Evolutionary conservation across 495 filamentous ascomycete species (phyloP).

Genomic region (Margaritispora aquatica): DNA sequence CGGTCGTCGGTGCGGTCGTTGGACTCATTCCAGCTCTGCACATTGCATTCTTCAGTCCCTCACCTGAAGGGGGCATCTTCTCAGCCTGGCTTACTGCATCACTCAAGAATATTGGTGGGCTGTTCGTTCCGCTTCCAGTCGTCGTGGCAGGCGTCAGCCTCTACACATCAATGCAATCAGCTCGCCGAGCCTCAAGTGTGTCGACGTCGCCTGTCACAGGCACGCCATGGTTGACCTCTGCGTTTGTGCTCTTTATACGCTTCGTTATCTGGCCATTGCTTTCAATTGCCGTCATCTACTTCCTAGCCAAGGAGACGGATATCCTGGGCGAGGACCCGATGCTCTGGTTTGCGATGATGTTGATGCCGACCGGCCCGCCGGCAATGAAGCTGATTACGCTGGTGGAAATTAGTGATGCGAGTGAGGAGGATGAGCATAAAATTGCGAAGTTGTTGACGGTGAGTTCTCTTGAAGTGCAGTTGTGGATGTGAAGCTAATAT

Average conservation of each 20-base stretch:
- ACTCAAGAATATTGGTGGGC: slow-evolving; percentile 57
- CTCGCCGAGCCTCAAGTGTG: slow-evolving; percentile 33
- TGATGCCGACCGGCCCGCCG: slow-evolving; percentile 69
- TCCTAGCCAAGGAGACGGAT: slow-evolving; percentile 51
- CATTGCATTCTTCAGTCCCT: slow-evolving; percentile 55
- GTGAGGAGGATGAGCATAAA: slow-evolving; percentile 55
- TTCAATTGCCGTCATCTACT: slow-evolving; percentile 55
- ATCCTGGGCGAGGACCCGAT: slow-evolving; percentile 59
- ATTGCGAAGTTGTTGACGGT: slow-evolving; percentile 63
- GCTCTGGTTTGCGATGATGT: slow-evolving; percentile 70
- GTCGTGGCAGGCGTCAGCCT: slow-evolving; percentile 69
- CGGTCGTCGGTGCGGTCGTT: slow-evolving; percentile 52
- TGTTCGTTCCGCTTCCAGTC: slow-evolving; percentile 68
- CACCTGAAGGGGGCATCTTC: slow-evolving; percentile 60
- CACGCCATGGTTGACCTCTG: slow-evolving; percentile 45
- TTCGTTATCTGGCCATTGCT: slow-evolving; percentile 61
- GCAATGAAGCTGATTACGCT: slow-evolving; percentile 64
- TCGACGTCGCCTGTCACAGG: slow-evolving; percentile 27
- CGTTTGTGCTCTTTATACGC: slow-evolving; percentile 51
- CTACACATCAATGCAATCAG: slow-evolving; percentile 42
- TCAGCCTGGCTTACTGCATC: slow-evolving; percentile 66
- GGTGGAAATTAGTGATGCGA: slow-evolving; percentile 55
- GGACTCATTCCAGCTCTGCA: slow-evolving; percentile 60
- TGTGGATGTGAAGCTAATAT: neutral
- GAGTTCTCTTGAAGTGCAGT: neutral